A percentile compares a stretch with the other conserved stretches of the same genome.
These are phyloP conservation scores for Aspergillus diversus DNA, from an alignment of 495 filamentous ascomycete genomes.

Conservation along the genomic window DNA sequence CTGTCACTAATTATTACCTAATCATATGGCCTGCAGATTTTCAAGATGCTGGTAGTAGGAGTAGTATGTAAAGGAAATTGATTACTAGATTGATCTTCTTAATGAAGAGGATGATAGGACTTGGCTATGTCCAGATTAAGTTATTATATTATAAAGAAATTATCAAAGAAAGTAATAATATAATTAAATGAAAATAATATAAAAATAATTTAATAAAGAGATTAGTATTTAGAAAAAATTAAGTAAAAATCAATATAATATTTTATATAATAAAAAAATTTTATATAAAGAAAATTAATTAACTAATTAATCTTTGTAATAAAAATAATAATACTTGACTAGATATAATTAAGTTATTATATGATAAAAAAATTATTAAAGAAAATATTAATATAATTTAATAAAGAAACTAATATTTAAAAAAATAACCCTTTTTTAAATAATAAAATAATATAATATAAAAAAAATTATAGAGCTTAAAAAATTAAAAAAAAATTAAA, in stretches of 20 bases:
- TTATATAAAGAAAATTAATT: conserved; percentile 3
- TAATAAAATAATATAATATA: conserved; percentile 7
- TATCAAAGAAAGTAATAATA: not conserved
- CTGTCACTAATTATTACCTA: not conserved
- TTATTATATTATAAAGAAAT: conserved; percentile 1
- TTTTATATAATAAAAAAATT: not conserved
- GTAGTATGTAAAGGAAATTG: not conserved
- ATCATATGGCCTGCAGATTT: no score
- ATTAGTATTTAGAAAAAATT: no score
- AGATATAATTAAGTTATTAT: no score
- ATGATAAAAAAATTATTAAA: no score
- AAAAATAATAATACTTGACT: no score
- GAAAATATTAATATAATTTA: no score
- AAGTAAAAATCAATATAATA: not conserved
- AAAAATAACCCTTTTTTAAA: not conserved
- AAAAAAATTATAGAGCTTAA: no score
- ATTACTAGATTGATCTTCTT: conserved; percentile 1
- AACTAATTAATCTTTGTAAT: not conserved
- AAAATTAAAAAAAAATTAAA: no score
- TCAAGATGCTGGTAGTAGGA: no score
- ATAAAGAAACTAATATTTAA: conserved; percentile 6
- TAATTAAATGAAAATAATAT: no score
- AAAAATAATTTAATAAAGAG: no score
- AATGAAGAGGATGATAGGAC: not conserved
- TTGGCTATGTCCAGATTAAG: not conserved